Conservation (phyloP, 257 asterid species). For the Leptodermis oblonga region DNA sequence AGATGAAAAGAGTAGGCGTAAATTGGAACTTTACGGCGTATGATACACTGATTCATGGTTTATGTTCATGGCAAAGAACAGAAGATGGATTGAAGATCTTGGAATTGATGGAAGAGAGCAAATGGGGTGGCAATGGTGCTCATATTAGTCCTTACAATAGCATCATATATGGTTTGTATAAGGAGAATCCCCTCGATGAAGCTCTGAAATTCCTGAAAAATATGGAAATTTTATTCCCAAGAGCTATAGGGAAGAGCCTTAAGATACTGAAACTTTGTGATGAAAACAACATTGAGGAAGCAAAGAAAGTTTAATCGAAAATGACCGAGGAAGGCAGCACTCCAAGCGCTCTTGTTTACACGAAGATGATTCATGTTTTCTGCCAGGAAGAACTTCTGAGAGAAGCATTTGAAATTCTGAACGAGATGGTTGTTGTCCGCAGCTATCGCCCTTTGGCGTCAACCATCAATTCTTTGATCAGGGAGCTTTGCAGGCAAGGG, state of each 20-base stretch:
- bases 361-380: conserved; percentile 40
- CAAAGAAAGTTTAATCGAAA: conserved; percentile 38
- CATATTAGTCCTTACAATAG: conserved; percentile 64
- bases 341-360: conserved; percentile 65
- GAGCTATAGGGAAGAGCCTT: conserved; percentile 40
- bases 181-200: conserved; percentile 36
- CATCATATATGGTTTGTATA: conserved; percentile 68
- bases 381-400: conserved; percentile 44
- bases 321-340: conserved; percentile 48
- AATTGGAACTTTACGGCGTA: conserved; percentile 51
- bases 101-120: conserved; percentile 52
- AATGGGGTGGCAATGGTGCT: conserved; percentile 21
- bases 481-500: conserved; percentile 55
- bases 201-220: conserved; percentile 52
- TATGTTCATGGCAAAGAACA: conserved; percentile 54
- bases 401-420: conserved; percentile 58
- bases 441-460: conserved; percentile 50
- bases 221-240: conserved; percentile 61
- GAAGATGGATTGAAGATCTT: conserved; percentile 60
- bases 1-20: conserved; percentile 69
- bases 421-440: conserved; percentile 48
- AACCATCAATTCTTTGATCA: conserved; percentile 46
- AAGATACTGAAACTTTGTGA: conserved; percentile 38
- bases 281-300: conserved; percentile 36
- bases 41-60: conserved; percentile 54